Base-by-base conservation (phyloP, 2,329 filamentous ascomycete species). In the Fusarium humuli region DNA sequence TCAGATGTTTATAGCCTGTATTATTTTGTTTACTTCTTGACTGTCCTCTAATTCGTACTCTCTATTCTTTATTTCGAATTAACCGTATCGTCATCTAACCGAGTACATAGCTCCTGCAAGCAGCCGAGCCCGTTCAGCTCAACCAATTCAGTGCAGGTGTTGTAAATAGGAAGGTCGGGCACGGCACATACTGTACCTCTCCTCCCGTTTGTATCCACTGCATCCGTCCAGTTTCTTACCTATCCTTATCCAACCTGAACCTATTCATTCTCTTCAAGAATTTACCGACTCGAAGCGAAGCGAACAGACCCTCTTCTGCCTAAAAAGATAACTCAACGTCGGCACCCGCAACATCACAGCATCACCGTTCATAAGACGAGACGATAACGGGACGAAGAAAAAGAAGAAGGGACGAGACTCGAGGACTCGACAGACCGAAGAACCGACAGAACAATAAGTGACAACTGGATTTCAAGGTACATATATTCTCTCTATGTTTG, bases 281-380 rank as follows among this genome's bases (percentile, higher is more conserved):
- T 73, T 75, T 75, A 70, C 70, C 68, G 62, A 67, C 61, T 65
- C 54, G 61, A 74, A 65, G 56, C 67, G 61, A 74, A 70, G 68
- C 65, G 68, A 55, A 61, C 68, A 57, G 61, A 53, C 62, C 62
- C 62, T 58, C 68, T 74, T 74, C 72, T 74, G 72, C 72, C 72
- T 73, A 73, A 72, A 57, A 73, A 72, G 48, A 32, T 44, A 50
- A 46, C 42, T 66, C 61, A 55, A 70, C 63, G 63, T 61, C 68
- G 65, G 57, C 61, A 63, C 52, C 72, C 70, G 73, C 61, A 52
- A 66, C 41, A 69, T 53, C 65, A 61, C 70, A 63, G 23, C 63
- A 57, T 37, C 54, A 29, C 14, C 54, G 22, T 42, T 53, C 42
- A 40, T 53, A 42, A 60, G 60, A 40, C 50, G 57, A 62, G 45